Conservation (phyloP, 495 filamentous ascomycete species). For the Oidiodendron maius region DNA sequence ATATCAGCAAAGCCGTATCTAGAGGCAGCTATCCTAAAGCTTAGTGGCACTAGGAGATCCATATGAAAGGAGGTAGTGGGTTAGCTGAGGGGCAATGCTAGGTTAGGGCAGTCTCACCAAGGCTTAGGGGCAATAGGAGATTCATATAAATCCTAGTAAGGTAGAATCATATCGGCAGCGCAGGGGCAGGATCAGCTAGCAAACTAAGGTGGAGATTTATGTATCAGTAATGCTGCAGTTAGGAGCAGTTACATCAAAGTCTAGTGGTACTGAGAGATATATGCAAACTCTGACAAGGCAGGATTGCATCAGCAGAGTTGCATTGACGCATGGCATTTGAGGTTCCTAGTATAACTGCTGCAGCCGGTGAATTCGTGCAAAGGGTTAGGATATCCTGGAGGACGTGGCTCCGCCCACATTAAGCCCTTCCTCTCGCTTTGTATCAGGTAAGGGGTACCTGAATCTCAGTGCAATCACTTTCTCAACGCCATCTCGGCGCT, state of each 20-base stretch:
- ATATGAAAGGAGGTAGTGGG: not conserved
- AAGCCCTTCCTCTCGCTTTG: constrained; percentile 1
- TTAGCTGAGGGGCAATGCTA: not conserved
- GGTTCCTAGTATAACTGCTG: constrained; percentile 1
- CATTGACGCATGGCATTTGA: not conserved
- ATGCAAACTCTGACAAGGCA: constrained; percentile 3
- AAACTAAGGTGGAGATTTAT: not conserved
- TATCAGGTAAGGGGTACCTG: not conserved
- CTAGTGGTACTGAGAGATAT: constrained; percentile 2
- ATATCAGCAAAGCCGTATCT: not conserved
- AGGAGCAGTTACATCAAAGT: not conserved
- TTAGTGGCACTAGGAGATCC: constrained; percentile 1
- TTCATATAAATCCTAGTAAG: constrained; percentile 7
- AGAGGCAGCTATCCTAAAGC: not conserved
- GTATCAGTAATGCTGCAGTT: not conserved
- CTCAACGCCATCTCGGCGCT: too few species aligned
- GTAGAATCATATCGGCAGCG: not conserved
- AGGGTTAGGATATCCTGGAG: constrained; percentile 2
- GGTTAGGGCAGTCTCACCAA: not conserved
- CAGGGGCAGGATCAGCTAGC: not conserved
- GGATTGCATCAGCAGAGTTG: constrained; percentile 1
- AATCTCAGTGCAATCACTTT: constrained; percentile 5
- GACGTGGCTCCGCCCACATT: constrained; percentile 2
- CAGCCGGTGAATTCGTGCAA: constrained; percentile 1
- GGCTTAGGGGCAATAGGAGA: constrained; percentile 2